phyloP scores from a whole-genome alignment of 257 asterid species.

The Solanum tarapatanum region DNA sequence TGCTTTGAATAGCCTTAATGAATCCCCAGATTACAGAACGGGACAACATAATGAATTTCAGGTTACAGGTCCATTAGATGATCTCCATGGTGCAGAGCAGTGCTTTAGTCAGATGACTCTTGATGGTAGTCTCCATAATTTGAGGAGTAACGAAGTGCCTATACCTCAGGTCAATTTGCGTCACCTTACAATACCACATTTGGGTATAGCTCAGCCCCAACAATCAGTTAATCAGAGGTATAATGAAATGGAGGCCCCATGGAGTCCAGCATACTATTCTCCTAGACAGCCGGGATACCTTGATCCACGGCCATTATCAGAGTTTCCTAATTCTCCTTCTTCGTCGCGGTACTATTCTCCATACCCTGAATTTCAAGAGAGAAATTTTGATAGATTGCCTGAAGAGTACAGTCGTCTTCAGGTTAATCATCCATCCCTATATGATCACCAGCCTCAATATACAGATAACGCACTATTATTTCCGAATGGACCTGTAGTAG shows the following conservation, averaged over 20 bases:
- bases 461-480: slow-evolving; percentile 42
- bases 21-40: slow-evolving; percentile 66
- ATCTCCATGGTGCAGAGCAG: slow-evolving; percentile 53
- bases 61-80: slow-evolving; percentile 43
- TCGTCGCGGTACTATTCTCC: slow-evolving; percentile 51
- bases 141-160: slow-evolving; percentile 66
- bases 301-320: slow-evolving; percentile 60
- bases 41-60: slow-evolving; percentile 38
- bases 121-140: slow-evolving; percentile 60
- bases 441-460: slow-evolving; percentile 57
- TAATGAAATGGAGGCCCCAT: slow-evolving; percentile 86
- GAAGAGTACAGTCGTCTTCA: slow-evolving; percentile 57
- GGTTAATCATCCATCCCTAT: slow-evolving; percentile 26
- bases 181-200: slow-evolving; percentile 63
- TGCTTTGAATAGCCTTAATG: slow-evolving; percentile 89
- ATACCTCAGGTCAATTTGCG: slow-evolving; percentile 60
- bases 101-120: slow-evolving; percentile 60
- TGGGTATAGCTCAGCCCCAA: slow-evolving; percentile 57
- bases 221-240: slow-evolving; percentile 52
- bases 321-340: slow-evolving; percentile 84
- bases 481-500: slow-evolving; percentile 41
- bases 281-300: slow-evolving; percentile 60
- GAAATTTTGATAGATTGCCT: slow-evolving; percentile 37
- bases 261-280: slow-evolving; percentile 95
- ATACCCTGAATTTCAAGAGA: slow-evolving; percentile 49